These are phyloP conservation scores for Ballota nigra DNA, from an alignment of 257 asterid genomes.

Conservation along the genomic window DNA sequence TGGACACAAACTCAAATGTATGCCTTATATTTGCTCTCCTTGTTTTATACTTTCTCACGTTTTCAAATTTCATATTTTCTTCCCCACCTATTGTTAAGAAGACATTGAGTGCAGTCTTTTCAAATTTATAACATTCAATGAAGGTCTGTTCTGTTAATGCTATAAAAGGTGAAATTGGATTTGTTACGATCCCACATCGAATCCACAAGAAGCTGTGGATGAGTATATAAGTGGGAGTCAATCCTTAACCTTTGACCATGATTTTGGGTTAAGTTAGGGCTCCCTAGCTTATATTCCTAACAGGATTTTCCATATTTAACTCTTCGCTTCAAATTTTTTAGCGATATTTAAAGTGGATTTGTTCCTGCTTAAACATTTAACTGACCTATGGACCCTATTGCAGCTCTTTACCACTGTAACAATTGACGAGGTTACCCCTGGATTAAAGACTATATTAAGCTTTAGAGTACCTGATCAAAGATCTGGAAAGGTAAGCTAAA, in stretches of 20 bases:
- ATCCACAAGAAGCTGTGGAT: too few relatives aligned
- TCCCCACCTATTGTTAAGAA: not conserved
- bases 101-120: not conserved
- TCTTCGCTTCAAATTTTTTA: not conserved
- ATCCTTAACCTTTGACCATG: too few relatives aligned
- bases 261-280: too few relatives aligned
- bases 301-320: not conserved
- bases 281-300: too few relatives aligned
- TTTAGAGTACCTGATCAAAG: constrained; percentile 47
- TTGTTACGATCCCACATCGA: too few relatives aligned
- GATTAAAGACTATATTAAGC: constrained; percentile 40
- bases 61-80: not conserved
- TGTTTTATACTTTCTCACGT: not conserved
- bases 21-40: not conserved
- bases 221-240: too few relatives aligned
- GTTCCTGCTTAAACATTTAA: not conserved
- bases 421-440: constrained; percentile 38
- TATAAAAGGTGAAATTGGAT: not conserved
- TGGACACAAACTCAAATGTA: constrained; percentile 63
- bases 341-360: not conserved
- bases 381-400: constrained; percentile 21
- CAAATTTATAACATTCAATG: not conserved
- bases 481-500: constrained; percentile 41
- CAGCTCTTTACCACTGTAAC: constrained; percentile 44
- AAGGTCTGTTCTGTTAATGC: not conserved